These are phyloP conservation scores for Cardiospermum halicacabum DNA, from an alignment of 345 rosid genomes.

Conservation along the genomic window DNA sequence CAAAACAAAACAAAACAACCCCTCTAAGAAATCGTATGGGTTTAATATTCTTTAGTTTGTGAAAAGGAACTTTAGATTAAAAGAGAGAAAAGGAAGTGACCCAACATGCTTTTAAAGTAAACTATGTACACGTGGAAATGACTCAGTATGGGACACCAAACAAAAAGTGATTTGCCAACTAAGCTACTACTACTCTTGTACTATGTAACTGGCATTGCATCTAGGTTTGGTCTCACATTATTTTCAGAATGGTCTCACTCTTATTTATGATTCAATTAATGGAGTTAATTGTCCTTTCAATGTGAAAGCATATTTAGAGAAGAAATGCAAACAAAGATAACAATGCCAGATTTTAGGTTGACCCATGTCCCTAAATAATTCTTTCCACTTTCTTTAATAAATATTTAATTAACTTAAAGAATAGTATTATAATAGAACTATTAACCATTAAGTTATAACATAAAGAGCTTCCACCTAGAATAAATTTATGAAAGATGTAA, in stretches of 20 bases:
- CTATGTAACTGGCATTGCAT: neutral
- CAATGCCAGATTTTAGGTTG: constrained; percentile 4
- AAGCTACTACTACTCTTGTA: too few relatives aligned
- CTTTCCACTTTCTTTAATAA: neutral
- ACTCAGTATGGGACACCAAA: constrained; percentile 20
- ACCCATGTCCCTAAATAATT: neutral
- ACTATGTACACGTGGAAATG: constrained; percentile 16
- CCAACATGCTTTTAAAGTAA: neutral
- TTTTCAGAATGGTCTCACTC: neutral
- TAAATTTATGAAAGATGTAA: too few relatives aligned
- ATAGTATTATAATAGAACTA: too few relatives aligned
- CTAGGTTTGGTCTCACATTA: neutral
- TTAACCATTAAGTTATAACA: too few relatives aligned
- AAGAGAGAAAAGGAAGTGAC: constrained; percentile 3
- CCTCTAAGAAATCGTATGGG: neutral
- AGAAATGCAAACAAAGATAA: constrained; percentile 16
- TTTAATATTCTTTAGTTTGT: too few relatives aligned
- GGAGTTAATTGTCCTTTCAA: neutral
- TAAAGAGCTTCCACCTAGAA: too few relatives aligned
- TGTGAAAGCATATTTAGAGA: neutral
- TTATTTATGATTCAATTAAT: too few relatives aligned
- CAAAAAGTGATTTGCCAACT: neutral
- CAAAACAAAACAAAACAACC: neutral
- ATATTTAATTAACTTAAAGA: too few relatives aligned
- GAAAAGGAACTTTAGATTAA: neutral